Base-by-base conservation (phyloP, 306 rosid species). In the Citrullus mucosospermus region DNA sequence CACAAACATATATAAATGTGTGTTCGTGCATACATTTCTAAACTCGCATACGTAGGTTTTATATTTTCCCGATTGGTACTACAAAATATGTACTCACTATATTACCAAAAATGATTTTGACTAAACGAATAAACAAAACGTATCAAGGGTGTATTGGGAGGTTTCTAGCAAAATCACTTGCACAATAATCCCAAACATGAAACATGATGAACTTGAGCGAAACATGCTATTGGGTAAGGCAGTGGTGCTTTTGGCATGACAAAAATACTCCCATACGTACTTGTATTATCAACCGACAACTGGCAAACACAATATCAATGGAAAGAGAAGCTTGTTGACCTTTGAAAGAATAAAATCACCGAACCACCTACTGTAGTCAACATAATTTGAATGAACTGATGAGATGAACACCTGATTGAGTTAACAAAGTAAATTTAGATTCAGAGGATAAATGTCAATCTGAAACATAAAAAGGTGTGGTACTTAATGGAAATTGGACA, bases 311-410 rank as follows among this genome's bases (percentile, higher is more conserved):
- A 48, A 13, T 48, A 71, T 71, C 76, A 13, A 48, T 46, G 41
- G 36, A 70, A 70, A 43, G 39, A 48, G 76, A 43, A 57, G 68
- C 43, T n/a, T 8, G 68, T 30, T 90, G 85, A 95, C 99, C 97
- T 95, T 95, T 60, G 99, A 95, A 74, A 95, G 97, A 59, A 95
- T 83, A 81, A 90, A 92, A 82, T 95, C 99, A 56, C 97, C 99
- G 20, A 95, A 91, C 99, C 99, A 95, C 82, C 99, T 91, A 87
- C 80, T 95, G 81, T 97, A 95, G 93, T 95, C 99, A 51, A 95
- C 99, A 41, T 95, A 95, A 83, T 95, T 95, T 17, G 93, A 77
- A 89, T 95, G 99, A 71, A 95, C 88, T 3, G 93, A 83, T 46
- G 93, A 93, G 78, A 79, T 88, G 81, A 92, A 88, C 72, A 92